Evolutionary conservation across 148 eudicot genomes (phyloP), one percentile per base, ranked within the genome.

Genomic region (Fagopyrum homotropicum): DNA sequence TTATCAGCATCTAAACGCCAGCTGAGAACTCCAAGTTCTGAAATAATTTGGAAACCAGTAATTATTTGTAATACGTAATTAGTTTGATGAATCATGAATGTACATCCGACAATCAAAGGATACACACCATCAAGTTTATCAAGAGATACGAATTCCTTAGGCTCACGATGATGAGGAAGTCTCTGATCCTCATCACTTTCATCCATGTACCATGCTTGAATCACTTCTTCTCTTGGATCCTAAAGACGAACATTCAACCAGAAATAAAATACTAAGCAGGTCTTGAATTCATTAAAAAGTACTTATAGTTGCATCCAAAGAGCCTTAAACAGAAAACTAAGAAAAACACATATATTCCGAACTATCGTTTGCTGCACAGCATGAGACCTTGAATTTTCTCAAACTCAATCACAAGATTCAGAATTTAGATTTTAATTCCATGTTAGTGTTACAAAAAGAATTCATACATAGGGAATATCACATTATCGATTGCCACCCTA

Each of bases 181-280:
- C 99, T 85, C 85, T 92, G 99, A 76, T 95, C 99, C 74, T 85
- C 98, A 77, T 82, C 66, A 74, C 89, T 86, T 54, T 92, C 97
- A 86, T 92, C 97, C 98, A 95, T 95, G 82, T 92, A 95, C 99
- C 99, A 92, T 82, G 99, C 99, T 80, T 95, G 87, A 26, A 95
- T 81, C 66, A 92, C 90, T 85, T 95, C 96, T 75, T 86, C 96
- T 75, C 91, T 84, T 9, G 73, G 82, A 88, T 89, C 97, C 98
- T 95, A 86, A 4, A 82, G 59, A 73, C 2, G 15, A 61, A 61
- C 35, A 82, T n/a, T 40, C 15, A 66, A 15, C 40, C 46, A 66
- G 0, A 14, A 10, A 40, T 35, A 40, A 64, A 12, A 5, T 12
- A 63, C 47, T 66, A 14, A 4, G 11, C 1, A 43, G 45, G 45